These are phyloP conservation scores for Fusarium camptoceras DNA, from an alignment of 2,329 filamentous ascomycete genomes.

Conservation along the genomic window DNA sequence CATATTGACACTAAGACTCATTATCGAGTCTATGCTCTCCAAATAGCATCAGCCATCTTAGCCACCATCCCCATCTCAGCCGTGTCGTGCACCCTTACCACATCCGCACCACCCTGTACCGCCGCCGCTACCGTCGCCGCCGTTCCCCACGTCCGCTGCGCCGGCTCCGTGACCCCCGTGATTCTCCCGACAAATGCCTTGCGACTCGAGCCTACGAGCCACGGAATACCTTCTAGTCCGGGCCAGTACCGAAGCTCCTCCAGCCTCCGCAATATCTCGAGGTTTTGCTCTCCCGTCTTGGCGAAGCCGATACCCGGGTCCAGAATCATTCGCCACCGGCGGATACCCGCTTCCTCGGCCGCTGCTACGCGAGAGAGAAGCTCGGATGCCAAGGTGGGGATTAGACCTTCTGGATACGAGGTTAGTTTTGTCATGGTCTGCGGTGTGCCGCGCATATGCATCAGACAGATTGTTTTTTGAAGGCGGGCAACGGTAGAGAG, in stretches of 20 bases:
- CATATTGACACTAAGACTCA: neutral
- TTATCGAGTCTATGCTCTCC: conserved; percentile 62
- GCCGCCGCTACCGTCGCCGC: conserved; percentile 89
- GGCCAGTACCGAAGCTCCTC: conserved; percentile 72
- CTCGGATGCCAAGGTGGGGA: conserved; percentile 74
- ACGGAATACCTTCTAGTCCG: conserved; percentile 78
- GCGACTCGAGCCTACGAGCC: conserved; percentile 88
- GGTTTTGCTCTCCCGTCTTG: conserved; percentile 83
- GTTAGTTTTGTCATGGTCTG: conserved; percentile 80
- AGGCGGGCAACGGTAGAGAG: conserved; percentile 81
- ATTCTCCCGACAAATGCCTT: conserved; percentile 90
- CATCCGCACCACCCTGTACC: conserved; percentile 87
- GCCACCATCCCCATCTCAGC: conserved; percentile 85
- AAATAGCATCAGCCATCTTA: conserved; percentile 93
- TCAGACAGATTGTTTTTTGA: conserved; percentile 82
- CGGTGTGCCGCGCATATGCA: conserved; percentile 94
- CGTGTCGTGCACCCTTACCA: conserved; percentile 93
- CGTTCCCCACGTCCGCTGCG: conserved; percentile 83
- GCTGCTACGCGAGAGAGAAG: conserved; percentile 76
- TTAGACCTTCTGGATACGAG: conserved; percentile 75
- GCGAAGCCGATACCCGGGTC: conserved; percentile 96
- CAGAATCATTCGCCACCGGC: conserved; percentile 93
- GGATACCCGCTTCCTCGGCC: conserved; percentile 83
- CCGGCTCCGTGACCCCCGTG: conserved; percentile 78
- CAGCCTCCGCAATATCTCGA: conserved; percentile 79